Evolutionary conservation across 768 basidiomycete species (phyloP), one percentile per base, ranked within the genome.

Genomic region (Austroboletus eburneus): DNA sequence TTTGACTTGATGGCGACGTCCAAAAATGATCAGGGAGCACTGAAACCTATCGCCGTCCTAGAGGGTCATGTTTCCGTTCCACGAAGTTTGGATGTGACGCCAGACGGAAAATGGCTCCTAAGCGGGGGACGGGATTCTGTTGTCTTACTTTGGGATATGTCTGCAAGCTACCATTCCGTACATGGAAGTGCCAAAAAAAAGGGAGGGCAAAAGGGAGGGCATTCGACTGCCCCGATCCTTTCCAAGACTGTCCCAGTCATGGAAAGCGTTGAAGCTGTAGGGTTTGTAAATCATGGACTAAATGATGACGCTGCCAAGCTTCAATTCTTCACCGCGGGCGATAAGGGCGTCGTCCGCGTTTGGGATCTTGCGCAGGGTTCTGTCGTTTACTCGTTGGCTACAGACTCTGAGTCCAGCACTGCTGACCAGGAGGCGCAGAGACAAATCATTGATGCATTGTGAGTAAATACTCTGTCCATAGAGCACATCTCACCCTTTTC

Each of bases 1-100:
- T 98, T 94, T 67, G 88, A 97, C 64, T 72, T 98, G 42, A 78
- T 79, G 21, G 79, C 83, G 34, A 73, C 72, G n/a, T 70, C 76
- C 16, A 76, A 82, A 24, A 77, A 78, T 16, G 72, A 76, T 16
- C 72, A 75, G 42, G 74, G 76, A 30, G 69, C 72, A 16, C 72
- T 79, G 45, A 81, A 85, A 64, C 80, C 91, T 36, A 71, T 85
- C 48, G 83, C 83, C 10, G 75, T 94, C n/a, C 72, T 99, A 16
- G 94, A 98, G 57, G 96, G 94, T 0, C 96, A 99, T 65, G 87
- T 89, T 34, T 93, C 90, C 30, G 94, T 98, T 30, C 93, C 95
- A 9, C 75, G 96, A 46, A 93, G 91, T 7, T 73, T 98, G 32
- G 91, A 88, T 57, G 80, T 93, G 20, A 87, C 87, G 4, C 61